Evolutionary conservation across 148 eudicot species (phyloP).

Genomic region (Camellia lanceoleosa): DNA sequence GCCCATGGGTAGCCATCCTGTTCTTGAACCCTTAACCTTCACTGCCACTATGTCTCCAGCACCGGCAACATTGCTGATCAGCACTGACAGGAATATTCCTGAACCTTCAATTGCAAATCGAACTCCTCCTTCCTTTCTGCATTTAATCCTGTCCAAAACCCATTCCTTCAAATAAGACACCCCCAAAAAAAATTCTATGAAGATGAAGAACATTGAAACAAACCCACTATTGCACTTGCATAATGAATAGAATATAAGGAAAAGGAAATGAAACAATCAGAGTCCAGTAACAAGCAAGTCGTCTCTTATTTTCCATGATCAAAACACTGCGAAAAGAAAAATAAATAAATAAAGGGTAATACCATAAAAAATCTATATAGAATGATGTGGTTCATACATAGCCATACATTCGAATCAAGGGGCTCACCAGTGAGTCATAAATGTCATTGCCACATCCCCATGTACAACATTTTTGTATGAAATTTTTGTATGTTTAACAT

Average conservation of each 20-base stretch:
- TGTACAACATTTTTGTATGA: too few species aligned
- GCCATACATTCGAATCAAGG: too few species aligned
- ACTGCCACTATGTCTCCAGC: conserved; percentile 66
- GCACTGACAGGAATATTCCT: conserved; percentile 65
- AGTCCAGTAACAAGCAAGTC: not conserved
- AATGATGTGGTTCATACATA: too few species aligned
- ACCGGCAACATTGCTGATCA: conserved; percentile 85
- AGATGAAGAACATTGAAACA: not conserved
- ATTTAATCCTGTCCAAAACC: conserved; percentile 56
- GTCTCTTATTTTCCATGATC: not conserved
- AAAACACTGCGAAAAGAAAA: not conserved
- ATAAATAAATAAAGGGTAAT: too few species aligned
- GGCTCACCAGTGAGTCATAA: too few species aligned
- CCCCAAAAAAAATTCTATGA: not conserved
- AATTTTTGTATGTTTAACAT: too few species aligned
- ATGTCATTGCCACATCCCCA: too few species aligned
- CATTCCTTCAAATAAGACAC: not conserved
- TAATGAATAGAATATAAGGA: not conserved
- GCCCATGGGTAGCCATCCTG: conserved; percentile 93
- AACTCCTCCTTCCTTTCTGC: conserved; percentile 91
- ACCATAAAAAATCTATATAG: too few species aligned
- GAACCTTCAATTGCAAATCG: conserved; percentile 69
- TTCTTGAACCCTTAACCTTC: conserved; percentile 76
- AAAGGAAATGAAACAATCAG: not conserved
- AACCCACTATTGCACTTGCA: not conserved